These are phyloP conservation scores for Geotrichum candidum DNA, from an alignment of 1,139 yeast genomes.

Conservation along the genomic window DNA sequence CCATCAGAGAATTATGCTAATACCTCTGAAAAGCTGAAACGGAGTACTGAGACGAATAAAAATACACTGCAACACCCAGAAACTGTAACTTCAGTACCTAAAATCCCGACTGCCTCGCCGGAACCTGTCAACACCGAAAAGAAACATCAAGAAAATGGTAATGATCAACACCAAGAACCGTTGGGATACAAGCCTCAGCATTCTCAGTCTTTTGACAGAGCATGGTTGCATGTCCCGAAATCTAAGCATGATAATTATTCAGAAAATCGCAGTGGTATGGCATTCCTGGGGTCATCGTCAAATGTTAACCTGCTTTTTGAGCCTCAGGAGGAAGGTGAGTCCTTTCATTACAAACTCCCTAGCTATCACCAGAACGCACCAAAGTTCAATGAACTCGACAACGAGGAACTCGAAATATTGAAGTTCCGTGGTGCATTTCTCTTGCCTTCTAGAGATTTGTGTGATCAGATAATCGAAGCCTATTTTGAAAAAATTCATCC, in stretches of 20 bases:
- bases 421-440: conserved; percentile 66
- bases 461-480: conserved; percentile 55
- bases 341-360: conserved; percentile 34
- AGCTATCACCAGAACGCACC: conserved; percentile 25
- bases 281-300: conserved; percentile 33
- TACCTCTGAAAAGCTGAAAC: not conserved
- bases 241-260: not conserved
- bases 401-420: conserved; percentile 62
- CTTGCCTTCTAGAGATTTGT: conserved; percentile 56
- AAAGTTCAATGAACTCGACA: conserved; percentile 42
- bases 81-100: not conserved
- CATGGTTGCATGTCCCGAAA: not conserved
- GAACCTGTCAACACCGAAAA: not conserved
- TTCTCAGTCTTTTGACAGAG: not conserved
- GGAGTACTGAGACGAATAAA: not conserved
- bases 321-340: conserved; percentile 30
- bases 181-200: not conserved
- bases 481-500: conserved; percentile 68
- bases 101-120: not conserved
- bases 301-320: conserved; percentile 32
- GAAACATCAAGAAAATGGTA: not conserved
- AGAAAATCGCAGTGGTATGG: conserved; percentile 21
- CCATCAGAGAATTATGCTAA: not conserved
- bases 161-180: not conserved
- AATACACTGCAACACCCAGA: not conserved